Conservation (phyloP, 2,329 filamentous ascomycete species). For the Aureobasidium vineae region DNA sequence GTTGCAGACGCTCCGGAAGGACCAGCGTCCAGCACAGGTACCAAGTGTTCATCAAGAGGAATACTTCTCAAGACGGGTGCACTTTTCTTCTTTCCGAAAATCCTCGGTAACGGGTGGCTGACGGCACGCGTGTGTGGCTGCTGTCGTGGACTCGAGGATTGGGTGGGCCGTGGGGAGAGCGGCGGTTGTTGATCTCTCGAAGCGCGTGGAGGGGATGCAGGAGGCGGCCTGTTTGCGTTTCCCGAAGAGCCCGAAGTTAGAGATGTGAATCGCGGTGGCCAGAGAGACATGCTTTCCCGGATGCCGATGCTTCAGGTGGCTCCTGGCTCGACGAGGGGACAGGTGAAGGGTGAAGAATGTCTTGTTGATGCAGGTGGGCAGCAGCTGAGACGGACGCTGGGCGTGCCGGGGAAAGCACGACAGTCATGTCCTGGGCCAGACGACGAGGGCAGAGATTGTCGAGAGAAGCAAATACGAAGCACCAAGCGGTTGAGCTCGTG, state of each 20-base stretch:
- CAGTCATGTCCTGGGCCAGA: slow-evolving; percentile 13
- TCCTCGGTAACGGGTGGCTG: slow-evolving; percentile 75
- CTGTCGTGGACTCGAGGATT: slow-evolving; percentile 20
- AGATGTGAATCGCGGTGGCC: slow-evolving; percentile 30
- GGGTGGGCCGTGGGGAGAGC: neutral
- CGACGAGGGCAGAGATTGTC: neutral
- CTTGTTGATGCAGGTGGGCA: slow-evolving; percentile 1
- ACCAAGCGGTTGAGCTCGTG: slow-evolving; percentile 19
- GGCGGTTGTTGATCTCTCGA: neutral
- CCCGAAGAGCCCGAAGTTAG: neutral
- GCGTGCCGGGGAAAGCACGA: slow-evolving; percentile 12
- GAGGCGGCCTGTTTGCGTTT: neutral
- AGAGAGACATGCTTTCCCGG: slow-evolving; percentile 30
- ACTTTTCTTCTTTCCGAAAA: slow-evolving; percentile 60
- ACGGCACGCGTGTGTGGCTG: slow-evolving; percentile 20
- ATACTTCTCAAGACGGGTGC: slow-evolving; percentile 36
- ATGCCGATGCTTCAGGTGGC: neutral
- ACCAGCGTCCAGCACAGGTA: slow-evolving; percentile 38
- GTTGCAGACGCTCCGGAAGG: slow-evolving; percentile 34
- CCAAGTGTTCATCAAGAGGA: slow-evolving; percentile 44
- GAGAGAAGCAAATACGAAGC: slow-evolving; percentile 9
- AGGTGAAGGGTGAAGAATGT: neutral
- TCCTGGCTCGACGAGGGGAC: neutral
- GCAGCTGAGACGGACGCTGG: slow-evolving; percentile 16
- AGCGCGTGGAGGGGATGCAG: neutral